These are phyloP conservation scores for Veloboletus limbatus DNA, from an alignment of 1,284 basidiomycete genomes.

Conservation along the genomic window DNA sequence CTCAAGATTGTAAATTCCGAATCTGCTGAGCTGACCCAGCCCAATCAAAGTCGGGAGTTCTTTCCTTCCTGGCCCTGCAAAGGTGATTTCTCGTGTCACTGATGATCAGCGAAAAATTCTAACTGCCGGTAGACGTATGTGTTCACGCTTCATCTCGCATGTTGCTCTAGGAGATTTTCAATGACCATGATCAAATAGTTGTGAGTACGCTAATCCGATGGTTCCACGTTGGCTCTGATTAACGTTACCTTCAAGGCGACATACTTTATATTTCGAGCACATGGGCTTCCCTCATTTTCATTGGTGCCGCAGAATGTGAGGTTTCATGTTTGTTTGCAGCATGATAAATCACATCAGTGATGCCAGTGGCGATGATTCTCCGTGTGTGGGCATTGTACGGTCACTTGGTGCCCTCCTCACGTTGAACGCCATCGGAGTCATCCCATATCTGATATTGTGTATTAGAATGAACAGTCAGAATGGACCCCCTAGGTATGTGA, in stretches of 20 bases:
- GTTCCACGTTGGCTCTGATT: neutral
- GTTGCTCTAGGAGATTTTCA: no score
- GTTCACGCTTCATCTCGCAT: neutral
- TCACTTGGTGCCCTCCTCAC: neutral
- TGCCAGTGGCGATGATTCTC: neutral
- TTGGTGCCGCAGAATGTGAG: no score
- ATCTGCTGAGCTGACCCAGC: neutral
- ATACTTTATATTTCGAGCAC: neutral
- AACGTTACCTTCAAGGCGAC: neutral
- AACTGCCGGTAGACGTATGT: neutral
- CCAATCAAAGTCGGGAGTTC: neutral
- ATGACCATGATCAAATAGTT: no score
- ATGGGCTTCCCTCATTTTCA: neutral
- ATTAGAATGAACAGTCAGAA: no score
- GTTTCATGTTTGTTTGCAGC: no score
- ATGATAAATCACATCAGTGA: no score
- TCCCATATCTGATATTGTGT: neutral
- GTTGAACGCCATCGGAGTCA: neutral
- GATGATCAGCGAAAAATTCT: no score
- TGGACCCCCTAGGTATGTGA: no score
- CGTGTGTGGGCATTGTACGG: conserved; percentile 1
- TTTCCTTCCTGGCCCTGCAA: no score
- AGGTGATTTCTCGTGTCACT: neutral
- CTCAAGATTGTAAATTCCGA: neutral
- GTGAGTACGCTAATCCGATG: no score